Conservation (phyloP, 805 yeast species). For the Barnettozyma wickerhamii region DNA sequence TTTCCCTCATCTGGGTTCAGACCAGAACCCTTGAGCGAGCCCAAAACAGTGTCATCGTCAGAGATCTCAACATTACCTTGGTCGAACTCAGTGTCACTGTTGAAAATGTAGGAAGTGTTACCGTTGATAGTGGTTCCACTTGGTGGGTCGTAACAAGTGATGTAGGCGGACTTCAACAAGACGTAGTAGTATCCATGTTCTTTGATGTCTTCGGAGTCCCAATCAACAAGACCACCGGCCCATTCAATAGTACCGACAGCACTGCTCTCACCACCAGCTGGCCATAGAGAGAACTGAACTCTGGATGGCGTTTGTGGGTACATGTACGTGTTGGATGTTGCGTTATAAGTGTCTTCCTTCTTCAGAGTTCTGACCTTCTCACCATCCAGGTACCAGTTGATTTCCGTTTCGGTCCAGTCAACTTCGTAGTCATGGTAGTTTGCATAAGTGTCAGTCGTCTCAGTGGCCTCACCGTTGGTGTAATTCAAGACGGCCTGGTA, state of each 20-base stretch:
- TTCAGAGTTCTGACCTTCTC: slow-evolving; percentile 57
- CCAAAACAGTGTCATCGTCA: slow-evolving; percentile 56
- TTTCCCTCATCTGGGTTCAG: slow-evolving; percentile 44
- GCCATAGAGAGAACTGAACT: slow-evolving; percentile 74
- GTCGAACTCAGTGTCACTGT: slow-evolving; percentile 42
- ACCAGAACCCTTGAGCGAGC: slow-evolving; percentile 61
- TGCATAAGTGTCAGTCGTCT: slow-evolving; percentile 50
- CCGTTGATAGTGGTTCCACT: slow-evolving; percentile 42
- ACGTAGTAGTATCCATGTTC: slow-evolving; percentile 82
- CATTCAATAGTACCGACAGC: slow-evolving; percentile 66
- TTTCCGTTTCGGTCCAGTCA: slow-evolving; percentile 75
- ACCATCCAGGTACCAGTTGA: slow-evolving; percentile 75
- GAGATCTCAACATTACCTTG: slow-evolving; percentile 54
- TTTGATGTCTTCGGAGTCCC: slow-evolving; percentile 72
- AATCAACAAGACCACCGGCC: slow-evolving; percentile 86
- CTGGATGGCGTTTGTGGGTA: slow-evolving; percentile 76
- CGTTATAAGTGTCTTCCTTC: slow-evolving; percentile 56
- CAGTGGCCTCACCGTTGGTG: slow-evolving; percentile 46
- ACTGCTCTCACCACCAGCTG: slow-evolving; percentile 55
- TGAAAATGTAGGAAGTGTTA: slow-evolving; percentile 49
- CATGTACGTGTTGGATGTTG: slow-evolving; percentile 49
- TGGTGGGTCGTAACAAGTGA: slow-evolving; percentile 76
- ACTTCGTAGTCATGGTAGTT: slow-evolving; percentile 71
- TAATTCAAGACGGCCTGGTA: slow-evolving; percentile 70
- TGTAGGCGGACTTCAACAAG: slow-evolving; percentile 50